These are phyloP conservation scores for Grigorovia jiainica DNA, from an alignment of 805 yeast species.

Conservation along the genomic window DNA sequence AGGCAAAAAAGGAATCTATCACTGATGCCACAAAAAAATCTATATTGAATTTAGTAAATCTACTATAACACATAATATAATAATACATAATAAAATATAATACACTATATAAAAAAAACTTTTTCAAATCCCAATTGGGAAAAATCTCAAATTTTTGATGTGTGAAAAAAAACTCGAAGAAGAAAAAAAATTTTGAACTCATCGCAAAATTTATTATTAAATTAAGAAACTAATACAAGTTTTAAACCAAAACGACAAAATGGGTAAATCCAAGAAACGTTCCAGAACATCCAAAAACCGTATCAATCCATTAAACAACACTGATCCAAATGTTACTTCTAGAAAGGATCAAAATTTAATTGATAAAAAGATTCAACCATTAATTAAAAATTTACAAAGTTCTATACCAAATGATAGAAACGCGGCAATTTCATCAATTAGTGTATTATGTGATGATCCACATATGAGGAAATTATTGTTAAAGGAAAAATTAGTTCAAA, in stretches of 20 bases:
- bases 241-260: slow-evolving; percentile 26
- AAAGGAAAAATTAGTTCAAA: slow-evolving; percentile 61
- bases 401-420: slow-evolving; percentile 61
- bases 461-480: slow-evolving; percentile 52
- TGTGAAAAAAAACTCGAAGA: background rate
- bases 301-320: slow-evolving; percentile 27
- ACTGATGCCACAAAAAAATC: slow-evolving; percentile 77
- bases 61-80: too few species aligned
- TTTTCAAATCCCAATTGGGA: background rate
- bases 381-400: slow-evolving; percentile 55
- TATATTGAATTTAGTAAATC: slow-evolving; percentile 63
- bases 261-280: slow-evolving; percentile 72
- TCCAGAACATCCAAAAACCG: slow-evolving; percentile 40
- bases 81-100: too few species aligned
- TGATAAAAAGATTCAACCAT: slow-evolving; percentile 53
- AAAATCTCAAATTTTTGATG: background rate
- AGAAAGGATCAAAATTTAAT: slow-evolving; percentile 40
- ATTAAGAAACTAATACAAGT: too few species aligned
- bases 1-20: slow-evolving; percentile 77
- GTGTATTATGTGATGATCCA: slow-evolving; percentile 61
- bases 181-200: background rate
- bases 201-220: background rate
- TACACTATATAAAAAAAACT: background rate
- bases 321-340: slow-evolving; percentile 25
- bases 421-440: slow-evolving; percentile 66